Evolutionary conservation across 2,329 filamentous ascomycete species (phyloP), one percentile per base, ranked within the genome.

Genomic region (Myriosclerotinia scirpicola): DNA sequence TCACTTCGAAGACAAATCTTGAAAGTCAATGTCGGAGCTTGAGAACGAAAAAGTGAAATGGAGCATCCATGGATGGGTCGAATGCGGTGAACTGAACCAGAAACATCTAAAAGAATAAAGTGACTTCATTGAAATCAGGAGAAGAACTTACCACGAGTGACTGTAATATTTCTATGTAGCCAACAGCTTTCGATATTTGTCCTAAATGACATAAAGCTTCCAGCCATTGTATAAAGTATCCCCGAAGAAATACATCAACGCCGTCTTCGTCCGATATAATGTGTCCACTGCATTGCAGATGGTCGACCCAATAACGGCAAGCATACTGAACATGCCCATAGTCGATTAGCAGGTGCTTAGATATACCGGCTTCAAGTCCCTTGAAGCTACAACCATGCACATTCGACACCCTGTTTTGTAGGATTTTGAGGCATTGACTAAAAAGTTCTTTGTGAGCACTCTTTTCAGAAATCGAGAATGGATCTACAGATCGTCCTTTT

Each of bases 221-320:
- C 34, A 78, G 70, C 77, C 76, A 79, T 65, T 78, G 72, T 2
- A 78, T 73, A 60, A 77, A 65, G 68, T 78, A 73, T 54, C 66
- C 56, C 62, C 72, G 61, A 7, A 79, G 71, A 67, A 79, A 79
- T 11, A 64, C 14, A 52, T 44, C 2, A 54, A 36, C 61, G 26
- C 46, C 50, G 11, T 30, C 61, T 30, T n/a, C n/a, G 42, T 55
- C 50, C n/a, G 12, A 30, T 55, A 54, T 52, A 50, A 42, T 61
- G 64, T 68, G 66, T 60, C 67, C 65, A 70, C 73, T 72, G 44
- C 70, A 30, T 72, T 74, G 62, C 0, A 22, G 78, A 64, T 72
- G 48, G 40, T 44, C 54, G 17, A 59, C 50, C 50, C 58, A 42
- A 72, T 71, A 62, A 69, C 71, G 54, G 65, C 62, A 34, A 68